Evolutionary conservation across 1,284 basidiomycete genomes (phyloP).

Genomic region (Irpex sp.): DNA sequence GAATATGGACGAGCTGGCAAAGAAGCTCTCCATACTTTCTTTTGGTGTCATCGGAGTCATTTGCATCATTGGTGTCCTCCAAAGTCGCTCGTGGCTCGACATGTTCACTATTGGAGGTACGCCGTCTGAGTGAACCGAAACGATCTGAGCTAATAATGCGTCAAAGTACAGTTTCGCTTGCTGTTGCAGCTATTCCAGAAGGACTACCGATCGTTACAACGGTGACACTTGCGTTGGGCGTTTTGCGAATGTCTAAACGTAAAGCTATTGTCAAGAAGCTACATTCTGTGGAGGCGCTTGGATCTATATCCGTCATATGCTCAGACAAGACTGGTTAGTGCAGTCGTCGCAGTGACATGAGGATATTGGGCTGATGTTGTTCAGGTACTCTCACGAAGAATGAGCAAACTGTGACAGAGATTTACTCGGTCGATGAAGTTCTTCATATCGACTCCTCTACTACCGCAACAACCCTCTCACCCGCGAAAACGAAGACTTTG

Average conservation of each 20-base stretch:
- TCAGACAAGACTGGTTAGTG: constrained; percentile 89
- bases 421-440: constrained; percentile 84
- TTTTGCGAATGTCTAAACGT: constrained; percentile 89
- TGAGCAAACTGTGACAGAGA: constrained; percentile 90
- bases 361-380: background rate
- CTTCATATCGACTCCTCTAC: constrained; percentile 58
- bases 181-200: constrained; percentile 96
- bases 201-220: constrained; percentile 97
- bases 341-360: constrained; percentile 7
- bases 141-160: constrained; percentile 6
- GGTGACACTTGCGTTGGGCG: constrained; percentile 93
- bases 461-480: constrained; percentile 22
- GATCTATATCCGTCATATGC: constrained; percentile 93
- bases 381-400: constrained; percentile 94
- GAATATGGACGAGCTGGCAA: constrained; percentile 96
- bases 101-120: constrained; percentile 98
- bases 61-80: constrained; percentile 86
- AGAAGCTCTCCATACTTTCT: constrained; percentile 86
- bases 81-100: constrained; percentile 89
- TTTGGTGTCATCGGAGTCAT: constrained; percentile 94
- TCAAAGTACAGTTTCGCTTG: constrained; percentile 76
- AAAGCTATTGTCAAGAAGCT: constrained; percentile 98
- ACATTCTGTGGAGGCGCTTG: constrained; percentile 92
- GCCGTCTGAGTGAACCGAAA: constrained; percentile 1
- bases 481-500: constrained; percentile 59